A percentile compares a stretch with the other conserved stretches of the same genome.
Evolutionary conservation across 2,329 filamentous ascomycete genomes (phyloP).

Genomic region (Fusarium equiseti): DNA sequence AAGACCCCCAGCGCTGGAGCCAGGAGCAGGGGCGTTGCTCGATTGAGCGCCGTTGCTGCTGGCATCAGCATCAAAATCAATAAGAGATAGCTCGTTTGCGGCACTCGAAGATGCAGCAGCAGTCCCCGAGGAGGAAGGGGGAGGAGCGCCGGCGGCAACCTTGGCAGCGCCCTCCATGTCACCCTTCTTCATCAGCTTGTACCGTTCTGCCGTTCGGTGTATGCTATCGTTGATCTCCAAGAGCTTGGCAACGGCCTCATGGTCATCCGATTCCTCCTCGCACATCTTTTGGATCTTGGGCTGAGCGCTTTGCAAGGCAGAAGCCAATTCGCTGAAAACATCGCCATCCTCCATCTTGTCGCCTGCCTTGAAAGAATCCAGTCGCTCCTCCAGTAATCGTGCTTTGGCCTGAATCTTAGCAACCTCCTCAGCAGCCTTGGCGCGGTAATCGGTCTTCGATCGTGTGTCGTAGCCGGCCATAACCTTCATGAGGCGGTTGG

Average conservation of each 20-base stretch:
- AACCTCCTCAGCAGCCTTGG: constrained; percentile 96
- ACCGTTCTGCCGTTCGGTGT: constrained; percentile 94
- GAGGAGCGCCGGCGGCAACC: constrained; percentile 81
- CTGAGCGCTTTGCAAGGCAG: constrained; percentile 90
- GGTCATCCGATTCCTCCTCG: constrained; percentile 96
- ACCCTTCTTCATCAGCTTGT: constrained; percentile 95
- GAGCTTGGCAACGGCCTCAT: constrained; percentile 93
- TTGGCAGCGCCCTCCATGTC: constrained; percentile 86
- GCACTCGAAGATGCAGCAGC: constrained; percentile 60
- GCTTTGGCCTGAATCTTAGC: constrained; percentile 96
- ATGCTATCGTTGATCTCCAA: constrained; percentile 99
- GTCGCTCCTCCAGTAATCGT: constrained; percentile 88
- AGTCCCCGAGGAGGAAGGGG: constrained; percentile 68
- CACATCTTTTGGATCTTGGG: constrained; percentile 99
- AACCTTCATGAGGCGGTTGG: constrained; percentile 97
- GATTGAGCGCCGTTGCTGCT: constrained; percentile 57
- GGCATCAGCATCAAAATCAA: constrained; percentile 83
- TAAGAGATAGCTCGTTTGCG: constrained; percentile 85
- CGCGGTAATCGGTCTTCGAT: constrained; percentile 96
- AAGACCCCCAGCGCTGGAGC: constrained; percentile 71
- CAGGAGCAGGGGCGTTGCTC: constrained; percentile 38
- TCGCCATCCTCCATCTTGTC: constrained; percentile 79
- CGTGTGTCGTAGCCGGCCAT: constrained; percentile 98
- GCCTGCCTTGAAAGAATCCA: constrained; percentile 84
- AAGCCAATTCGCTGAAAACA: constrained; percentile 85